A percentile compares a stretch with the other conserved stretches of the same genome.
Conservation (phyloP, 2,329 filamentous ascomycete species). For the Pleomassaria siparia region DNA sequence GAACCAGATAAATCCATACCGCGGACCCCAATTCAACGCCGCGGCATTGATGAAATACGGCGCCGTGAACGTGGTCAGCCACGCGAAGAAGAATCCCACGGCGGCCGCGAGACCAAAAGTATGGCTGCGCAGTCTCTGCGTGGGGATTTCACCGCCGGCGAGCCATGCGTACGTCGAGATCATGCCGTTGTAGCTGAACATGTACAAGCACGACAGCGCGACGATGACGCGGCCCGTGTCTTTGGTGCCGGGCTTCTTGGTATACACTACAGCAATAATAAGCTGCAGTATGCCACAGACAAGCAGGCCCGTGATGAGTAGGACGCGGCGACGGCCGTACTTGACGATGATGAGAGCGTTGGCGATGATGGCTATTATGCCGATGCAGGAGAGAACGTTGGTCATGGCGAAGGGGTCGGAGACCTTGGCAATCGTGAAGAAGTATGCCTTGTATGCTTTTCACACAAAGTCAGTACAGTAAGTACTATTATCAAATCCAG, state of each 20-base stretch:
- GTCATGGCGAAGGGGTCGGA: slow-evolving; percentile 59
- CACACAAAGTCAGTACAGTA: not conserved
- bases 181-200: slow-evolving; percentile 57
- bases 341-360: slow-evolving; percentile 56
- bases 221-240: slow-evolving; percentile 53
- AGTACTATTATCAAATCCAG: not conserved
- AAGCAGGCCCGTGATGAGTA: slow-evolving; percentile 54
- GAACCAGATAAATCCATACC: slow-evolving; percentile 61
- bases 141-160: slow-evolving; percentile 59
- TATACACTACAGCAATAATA: slow-evolving; percentile 56
- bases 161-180: slow-evolving; percentile 61
- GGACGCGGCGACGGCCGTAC: slow-evolving; percentile 56
- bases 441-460: slow-evolving; percentile 54
- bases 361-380: slow-evolving; percentile 58
- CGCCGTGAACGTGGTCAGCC: slow-evolving; percentile 60
- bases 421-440: slow-evolving; percentile 62
- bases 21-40: slow-evolving; percentile 59
- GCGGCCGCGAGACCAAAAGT: slow-evolving; percentile 59
- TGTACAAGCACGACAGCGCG: slow-evolving; percentile 56
- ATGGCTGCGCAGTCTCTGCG: slow-evolving; percentile 58
- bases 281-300: slow-evolving; percentile 59
- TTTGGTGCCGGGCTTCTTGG: slow-evolving; percentile 41
- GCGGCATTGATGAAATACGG: slow-evolving; percentile 62
- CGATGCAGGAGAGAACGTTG: slow-evolving; percentile 57
- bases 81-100: slow-evolving; percentile 56